phyloP scores from a whole-genome alignment of 371 early-diverging fungal genomes.

The Mucor lusitanicus region DNA sequence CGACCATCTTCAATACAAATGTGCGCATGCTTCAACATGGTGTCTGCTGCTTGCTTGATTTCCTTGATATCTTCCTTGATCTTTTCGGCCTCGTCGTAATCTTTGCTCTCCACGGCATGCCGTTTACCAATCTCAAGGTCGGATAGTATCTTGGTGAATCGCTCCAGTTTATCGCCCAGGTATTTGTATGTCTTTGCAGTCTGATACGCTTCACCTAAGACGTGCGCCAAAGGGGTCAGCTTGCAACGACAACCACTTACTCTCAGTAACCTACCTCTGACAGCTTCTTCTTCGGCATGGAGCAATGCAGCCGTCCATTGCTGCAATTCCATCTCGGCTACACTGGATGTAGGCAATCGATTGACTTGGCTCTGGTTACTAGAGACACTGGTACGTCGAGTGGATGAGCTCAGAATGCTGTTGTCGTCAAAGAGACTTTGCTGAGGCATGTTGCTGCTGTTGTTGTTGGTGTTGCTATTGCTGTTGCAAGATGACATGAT shows the following conservation, averaged over 20 bases:
- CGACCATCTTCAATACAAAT: constrained; percentile 24
- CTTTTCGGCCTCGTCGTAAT: constrained; percentile 76
- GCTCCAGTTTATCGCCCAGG: constrained; percentile 33
- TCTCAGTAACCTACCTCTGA: constrained; percentile 20
- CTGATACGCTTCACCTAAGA: constrained; percentile 53
- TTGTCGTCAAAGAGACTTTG: constrained; percentile 35
- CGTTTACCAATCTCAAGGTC: constrained; percentile 60
- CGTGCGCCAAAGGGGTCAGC: neutral
- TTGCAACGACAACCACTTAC: too few relatives aligned
- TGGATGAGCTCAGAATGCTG: constrained; percentile 46
- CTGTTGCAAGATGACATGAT: constrained; percentile 2
- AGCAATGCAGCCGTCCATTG: constrained; percentile 41
- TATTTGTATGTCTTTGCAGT: constrained; percentile 59
- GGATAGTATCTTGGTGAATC: constrained; percentile 59
- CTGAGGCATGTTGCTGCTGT: neutral
- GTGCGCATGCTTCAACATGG: constrained; percentile 20
- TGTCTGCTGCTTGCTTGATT: constrained; percentile 25
- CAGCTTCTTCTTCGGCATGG: constrained; percentile 43
- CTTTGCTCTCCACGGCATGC: constrained; percentile 66
- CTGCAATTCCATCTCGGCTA: constrained; percentile 42
- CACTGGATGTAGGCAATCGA: constrained; percentile 26
- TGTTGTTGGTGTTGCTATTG: too few relatives aligned
- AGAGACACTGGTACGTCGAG: constrained; percentile 47
- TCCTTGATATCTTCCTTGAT: constrained; percentile 53
- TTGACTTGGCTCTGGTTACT: constrained; percentile 37